A percentile compares a stretch with the other conserved stretches of the same genome.
Evolutionary conservation across 768 basidiomycete species (phyloP).

Genomic region (Mycena filopes): DNA sequence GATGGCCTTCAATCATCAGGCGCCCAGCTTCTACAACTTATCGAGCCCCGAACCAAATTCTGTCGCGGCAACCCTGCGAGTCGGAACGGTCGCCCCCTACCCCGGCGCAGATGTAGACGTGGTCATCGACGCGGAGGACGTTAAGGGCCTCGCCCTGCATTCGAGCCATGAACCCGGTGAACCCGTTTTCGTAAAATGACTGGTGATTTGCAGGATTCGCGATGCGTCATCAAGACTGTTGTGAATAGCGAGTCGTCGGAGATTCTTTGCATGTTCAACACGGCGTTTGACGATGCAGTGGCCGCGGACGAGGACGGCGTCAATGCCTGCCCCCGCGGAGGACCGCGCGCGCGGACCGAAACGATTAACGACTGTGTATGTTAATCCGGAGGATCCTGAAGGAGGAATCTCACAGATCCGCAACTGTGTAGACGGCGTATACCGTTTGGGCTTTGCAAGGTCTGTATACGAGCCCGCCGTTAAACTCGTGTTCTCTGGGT

Average conservation of each 20-base stretch:
- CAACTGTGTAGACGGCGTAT: slow-evolving; percentile 74
- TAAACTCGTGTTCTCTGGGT: slow-evolving; percentile 73
- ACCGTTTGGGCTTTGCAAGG: slow-evolving; percentile 89
- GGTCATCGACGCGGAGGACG: slow-evolving; percentile 71
- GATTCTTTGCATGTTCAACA: slow-evolving; percentile 94
- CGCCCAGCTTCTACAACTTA: too few species aligned
- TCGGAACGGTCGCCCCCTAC: slow-evolving; percentile 68
- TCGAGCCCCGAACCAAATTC: too few species aligned
- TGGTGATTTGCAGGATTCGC: neutral
- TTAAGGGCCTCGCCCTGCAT: slow-evolving; percentile 88
- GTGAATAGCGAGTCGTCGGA: slow-evolving; percentile 98
- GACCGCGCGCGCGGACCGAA: slow-evolving; percentile 83
- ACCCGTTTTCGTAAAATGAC: neutral
- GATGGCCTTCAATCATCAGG: too few species aligned
- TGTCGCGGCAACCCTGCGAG: too few species aligned
- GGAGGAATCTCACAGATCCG: neutral
- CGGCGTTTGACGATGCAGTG: slow-evolving; percentile 80
- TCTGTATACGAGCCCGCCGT: slow-evolving; percentile 87
- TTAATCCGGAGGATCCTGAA: slow-evolving; percentile 63
- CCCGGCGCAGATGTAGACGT: slow-evolving; percentile 84
- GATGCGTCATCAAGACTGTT: slow-evolving; percentile 61
- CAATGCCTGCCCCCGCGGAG: slow-evolving; percentile 28
- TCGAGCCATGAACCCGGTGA: slow-evolving; percentile 88
- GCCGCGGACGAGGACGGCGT: slow-evolving; percentile 64
- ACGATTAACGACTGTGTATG: slow-evolving; percentile 87